Evolutionary conservation across 2,329 filamentous ascomycete species (phyloP).

Genomic region (Fusarium sp.): DNA sequence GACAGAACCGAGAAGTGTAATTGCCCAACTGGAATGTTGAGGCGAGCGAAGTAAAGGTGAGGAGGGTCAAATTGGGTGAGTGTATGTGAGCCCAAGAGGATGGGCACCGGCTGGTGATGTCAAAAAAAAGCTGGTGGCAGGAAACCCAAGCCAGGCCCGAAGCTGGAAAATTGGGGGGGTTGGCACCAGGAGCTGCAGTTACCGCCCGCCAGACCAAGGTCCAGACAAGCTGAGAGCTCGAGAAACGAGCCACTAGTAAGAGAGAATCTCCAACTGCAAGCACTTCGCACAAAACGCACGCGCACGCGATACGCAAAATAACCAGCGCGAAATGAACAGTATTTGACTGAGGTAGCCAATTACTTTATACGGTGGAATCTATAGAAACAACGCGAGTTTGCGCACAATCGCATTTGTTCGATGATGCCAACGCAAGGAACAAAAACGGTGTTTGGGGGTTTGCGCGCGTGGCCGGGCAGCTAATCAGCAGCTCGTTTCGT

Average conservation of each 20-base stretch:
- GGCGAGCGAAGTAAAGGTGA: constrained; percentile 11
- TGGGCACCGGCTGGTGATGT: constrained; percentile 42
- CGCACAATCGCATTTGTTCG: constrained; percentile 14
- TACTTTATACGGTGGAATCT: constrained; percentile 7
- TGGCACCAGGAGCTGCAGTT: constrained; percentile 29
- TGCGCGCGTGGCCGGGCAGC: constrained; percentile 5
- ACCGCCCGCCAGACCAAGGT: constrained; percentile 31
- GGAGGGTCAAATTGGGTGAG: constrained; percentile 16
- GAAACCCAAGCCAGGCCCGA: constrained; percentile 37
- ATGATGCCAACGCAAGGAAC: not conserved
- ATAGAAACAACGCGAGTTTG: not conserved
- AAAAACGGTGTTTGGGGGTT: not conserved
- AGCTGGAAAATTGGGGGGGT: constrained; percentile 33
- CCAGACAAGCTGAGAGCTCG: constrained; percentile 11
- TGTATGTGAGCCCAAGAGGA: constrained; percentile 26
- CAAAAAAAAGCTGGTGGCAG: constrained; percentile 47
- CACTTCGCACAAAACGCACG: constrained; percentile 23
- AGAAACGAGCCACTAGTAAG: constrained; percentile 26
- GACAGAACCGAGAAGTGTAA: constrained; percentile 20
- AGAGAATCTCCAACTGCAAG: constrained; percentile 19
- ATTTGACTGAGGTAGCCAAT: not conserved
- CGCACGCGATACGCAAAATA: constrained; percentile 18
- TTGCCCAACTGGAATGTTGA: constrained; percentile 35
- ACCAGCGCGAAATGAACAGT: not conserved
- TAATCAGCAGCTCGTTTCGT: not conserved